Base-by-base conservation (phyloP, 306 rosid genomes). In the Prunus campanulata region DNA sequence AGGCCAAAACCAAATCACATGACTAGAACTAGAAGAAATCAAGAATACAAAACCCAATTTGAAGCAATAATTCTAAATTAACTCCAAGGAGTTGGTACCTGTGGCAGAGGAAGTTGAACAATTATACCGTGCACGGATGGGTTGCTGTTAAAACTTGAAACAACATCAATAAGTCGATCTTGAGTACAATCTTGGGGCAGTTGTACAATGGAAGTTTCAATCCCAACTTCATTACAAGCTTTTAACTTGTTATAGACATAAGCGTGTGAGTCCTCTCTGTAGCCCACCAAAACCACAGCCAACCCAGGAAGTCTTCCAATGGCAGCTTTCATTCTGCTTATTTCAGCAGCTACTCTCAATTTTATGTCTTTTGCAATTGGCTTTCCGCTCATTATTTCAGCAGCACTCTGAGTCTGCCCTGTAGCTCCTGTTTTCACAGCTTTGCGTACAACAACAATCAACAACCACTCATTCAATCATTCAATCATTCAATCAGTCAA, bases 101-200 rank as follows among this genome's bases (percentile, higher is more conserved):
- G 81, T 74, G 93, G 93, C 48, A 88, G 76, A 72, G 93, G 93
- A 75, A 88, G 93, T 71, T 88, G 93, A 60, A 88, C 87, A 72
- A 83, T 39, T 67, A 87, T 83, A 56, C 93, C 92, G 75, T 86
- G 90, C 3, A 88, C 67, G 29, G 77, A 63, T 2, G 82, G 77
- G 81, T 88, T 84, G 25, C 71, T 75, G 70, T 86, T 88, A 16
- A 84, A 82, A 74, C 78, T 24, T 0, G 86, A 78, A 82, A 86
- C 87, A 24, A 77, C 82, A 77, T 71, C 48, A 72, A 86, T 55
- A 62, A 86, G 80, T 71, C 83, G 83, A 76, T 60, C 84, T 73
- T 88, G 87, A 60, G 78, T 22, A 70, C 84, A 88, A 29, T 78
- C 79, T 66, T 80, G 74, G 8, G 92, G 88, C 75, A 88, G 78